Evolutionary conservation across 2,329 filamentous ascomycete species (phyloP), one percentile per base, ranked within the genome.

Genomic region (Colletotrichum nymphaeae): DNA sequence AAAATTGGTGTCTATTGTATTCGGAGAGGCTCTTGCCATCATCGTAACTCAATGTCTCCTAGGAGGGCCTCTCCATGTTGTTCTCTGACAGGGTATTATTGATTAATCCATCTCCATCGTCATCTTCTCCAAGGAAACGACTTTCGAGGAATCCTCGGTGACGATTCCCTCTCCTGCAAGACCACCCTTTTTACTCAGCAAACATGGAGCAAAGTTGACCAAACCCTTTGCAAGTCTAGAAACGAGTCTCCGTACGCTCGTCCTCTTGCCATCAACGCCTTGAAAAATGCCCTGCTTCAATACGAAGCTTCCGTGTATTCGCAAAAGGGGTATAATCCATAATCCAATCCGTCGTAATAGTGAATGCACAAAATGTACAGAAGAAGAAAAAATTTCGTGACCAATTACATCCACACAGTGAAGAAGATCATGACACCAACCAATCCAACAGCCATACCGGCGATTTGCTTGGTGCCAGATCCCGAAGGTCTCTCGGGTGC

Each of bases 371-470:
- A 59, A 35, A 58, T 73, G 67, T 71, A 73, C 67, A 71, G 28
- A 60, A 70, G 55, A 66, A 70, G 22, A 69, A 64, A 65, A 30
- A 32, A 19, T 32, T 42, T 28, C 14, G 35, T 19, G 22, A 46
- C 14, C 28, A 26, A 59, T 83, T 80, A 88, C 71, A 89, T 77
- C 84, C 86, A 88, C 73, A 87, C 83, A 42, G 87, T 83, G 74
- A 89, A 88, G 53, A 87, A 81, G 73, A 89, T 79, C 86, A 88
- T 87, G n/a, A 89, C 86, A 42, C 81, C 83, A 1, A 85, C 83
- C 9, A 89, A 78, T 4, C 83, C 87, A n/a, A 83, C 83, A 30
- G 83, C 82, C 85, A 88, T 88, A 19, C 86, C 86, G 4, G 86
- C 83, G 63, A 88, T 82, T 74, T 88, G 84, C 77, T 84, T 85